These are phyloP conservation scores for Pichia sp. DNA, from an alignment of 1,139 yeast species.

Conservation along the genomic window DNA sequence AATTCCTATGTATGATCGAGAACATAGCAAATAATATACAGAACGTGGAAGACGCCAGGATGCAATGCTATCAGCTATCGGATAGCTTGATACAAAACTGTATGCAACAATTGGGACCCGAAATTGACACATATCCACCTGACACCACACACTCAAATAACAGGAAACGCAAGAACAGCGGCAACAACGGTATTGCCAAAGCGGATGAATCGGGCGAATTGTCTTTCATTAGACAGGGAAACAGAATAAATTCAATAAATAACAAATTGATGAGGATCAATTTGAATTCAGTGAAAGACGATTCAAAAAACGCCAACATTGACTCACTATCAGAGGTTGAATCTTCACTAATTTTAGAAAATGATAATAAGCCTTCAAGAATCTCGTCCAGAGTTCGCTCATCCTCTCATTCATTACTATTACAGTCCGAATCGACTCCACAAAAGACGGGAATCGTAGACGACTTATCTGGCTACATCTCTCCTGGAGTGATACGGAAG, in stretches of 20 bases:
- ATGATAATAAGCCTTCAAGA: slow-evolving; percentile 2
- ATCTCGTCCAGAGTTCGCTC: not conserved
- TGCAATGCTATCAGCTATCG: slow-evolving; percentile 11
- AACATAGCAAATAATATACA: slow-evolving; percentile 10
- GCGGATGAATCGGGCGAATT: slow-evolving; percentile 3
- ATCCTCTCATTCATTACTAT: slow-evolving; percentile 5
- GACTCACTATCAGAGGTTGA: slow-evolving; percentile 17
- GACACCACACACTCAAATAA: not conserved
- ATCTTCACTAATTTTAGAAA: slow-evolving; percentile 15
- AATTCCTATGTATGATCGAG: slow-evolving; percentile 11
- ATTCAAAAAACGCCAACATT: not conserved
- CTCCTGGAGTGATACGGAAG: slow-evolving; percentile 4
- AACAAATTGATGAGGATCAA: slow-evolving; percentile 20
- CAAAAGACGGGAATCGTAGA: slow-evolving; percentile 2
- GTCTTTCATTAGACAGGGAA: slow-evolving; percentile 15
- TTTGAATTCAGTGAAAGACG: slow-evolving; percentile 10
- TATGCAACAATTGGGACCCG: slow-evolving; percentile 1
- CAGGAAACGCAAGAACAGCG: slow-evolving; percentile 11
- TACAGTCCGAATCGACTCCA: slow-evolving; percentile 16
- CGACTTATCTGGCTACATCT: not conserved
- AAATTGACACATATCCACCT: not conserved
- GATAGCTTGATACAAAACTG: slow-evolving; percentile 13
- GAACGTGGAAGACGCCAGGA: slow-evolving; percentile 14
- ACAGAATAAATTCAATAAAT: slow-evolving; percentile 19
- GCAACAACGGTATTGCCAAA: not conserved